Evolutionary conservation across 2,329 filamentous ascomycete species (phyloP), one percentile per base, ranked within the genome.

Genomic region (Trichoderma koningiopsis): DNA sequence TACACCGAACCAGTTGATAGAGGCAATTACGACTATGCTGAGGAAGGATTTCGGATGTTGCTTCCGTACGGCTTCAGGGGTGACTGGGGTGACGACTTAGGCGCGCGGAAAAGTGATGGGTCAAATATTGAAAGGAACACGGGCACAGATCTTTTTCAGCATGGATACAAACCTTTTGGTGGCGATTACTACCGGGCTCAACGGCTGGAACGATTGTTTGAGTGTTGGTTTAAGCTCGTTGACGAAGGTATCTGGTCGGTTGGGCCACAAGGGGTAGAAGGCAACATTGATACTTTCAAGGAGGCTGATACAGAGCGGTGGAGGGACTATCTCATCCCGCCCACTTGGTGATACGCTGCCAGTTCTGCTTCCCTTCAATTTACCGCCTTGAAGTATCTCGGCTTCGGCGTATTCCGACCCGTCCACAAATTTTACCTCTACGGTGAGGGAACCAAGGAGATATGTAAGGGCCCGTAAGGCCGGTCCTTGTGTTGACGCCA

Each of bases 121-220:
- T 60, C 65, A 22, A 14, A 13, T n/a, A 40, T 68, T 27, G 40
- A 59, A 22, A 55, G n/a, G 31, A 71, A 65, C 1, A 66, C 33
- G 1, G 72, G 73, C 53, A 68, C 73, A 35, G 74, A 75, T 8
- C 72, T 79, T 53, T 79, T 79, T 62, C 74, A 79, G 62, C 76
- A 79, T 74, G 76, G 76, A 59, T 76, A 70, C 53, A 78, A 79
- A 70, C 75, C 75, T 53, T 78, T 78, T 52, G 76, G 77, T 10
- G 76, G 77, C n/a, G 70, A 77, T 31, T 75, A 70, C 27, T 73
- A 73, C 24, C 72, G 77, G 4, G 43, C 76, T 37, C 70, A 71
- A 43, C 63, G 68, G 22, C 68, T 71, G 40, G 70, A 70, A 52
- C 61, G 68, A 27, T 53, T 71, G 40, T 55, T 71, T n/a, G 68